phyloP scores from a whole-genome alignment of 129 eudicot species.

The Sambucus nigra region DNA sequence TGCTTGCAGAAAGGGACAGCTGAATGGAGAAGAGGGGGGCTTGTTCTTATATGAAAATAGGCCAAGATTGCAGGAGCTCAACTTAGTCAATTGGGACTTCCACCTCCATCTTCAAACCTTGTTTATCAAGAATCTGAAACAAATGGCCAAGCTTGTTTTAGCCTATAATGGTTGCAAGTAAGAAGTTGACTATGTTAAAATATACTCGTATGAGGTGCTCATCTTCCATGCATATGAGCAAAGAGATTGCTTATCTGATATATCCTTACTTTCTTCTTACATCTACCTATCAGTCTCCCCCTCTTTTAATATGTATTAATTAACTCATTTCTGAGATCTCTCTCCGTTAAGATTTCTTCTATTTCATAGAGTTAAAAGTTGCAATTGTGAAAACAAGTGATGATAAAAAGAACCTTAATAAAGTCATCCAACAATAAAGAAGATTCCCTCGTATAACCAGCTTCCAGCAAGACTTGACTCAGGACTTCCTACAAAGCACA shows the following conservation, averaged over 20 bases:
- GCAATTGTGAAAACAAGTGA: neutral
- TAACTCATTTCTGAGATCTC: neutral
- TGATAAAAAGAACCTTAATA: conserved; percentile 45
- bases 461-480: conserved; percentile 64
- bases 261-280: neutral
- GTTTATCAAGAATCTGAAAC: conserved; percentile 55
- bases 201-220: neutral
- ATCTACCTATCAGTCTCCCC: neutral
- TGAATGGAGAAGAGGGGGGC: conserved; percentile 1
- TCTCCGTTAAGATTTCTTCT: neutral
- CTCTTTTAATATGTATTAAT: neutral
- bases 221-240: neutral
- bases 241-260: neutral
- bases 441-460: conserved; percentile 73
- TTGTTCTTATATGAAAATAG: neutral
- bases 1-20: conserved; percentile 8
- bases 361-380: neutral
- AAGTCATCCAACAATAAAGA: conserved; percentile 59
- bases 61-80: neutral
- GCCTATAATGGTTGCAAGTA: too few species aligned
- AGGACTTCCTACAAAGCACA: conserved; percentile 54
- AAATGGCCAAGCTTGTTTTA: too few species aligned
- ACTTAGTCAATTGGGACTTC: conserved; percentile 68
- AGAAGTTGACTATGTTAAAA: too few species aligned
- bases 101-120: conserved; percentile 74